Conservation (phyloP, 495 filamentous ascomycete species). For the Penicillium riverlandense region DNA sequence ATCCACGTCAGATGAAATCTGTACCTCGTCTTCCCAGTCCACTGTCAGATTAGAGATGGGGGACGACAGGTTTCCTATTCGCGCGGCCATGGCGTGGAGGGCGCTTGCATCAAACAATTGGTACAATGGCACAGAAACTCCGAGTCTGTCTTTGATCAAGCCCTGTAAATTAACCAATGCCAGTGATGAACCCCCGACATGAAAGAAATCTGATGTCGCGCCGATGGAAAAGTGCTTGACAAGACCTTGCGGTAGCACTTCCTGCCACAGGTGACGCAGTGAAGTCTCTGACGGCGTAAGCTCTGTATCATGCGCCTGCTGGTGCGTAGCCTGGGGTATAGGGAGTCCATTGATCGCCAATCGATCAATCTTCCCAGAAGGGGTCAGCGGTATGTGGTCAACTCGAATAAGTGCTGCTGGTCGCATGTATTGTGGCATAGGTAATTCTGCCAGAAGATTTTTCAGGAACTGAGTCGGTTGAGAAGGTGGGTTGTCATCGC, state of each 20-base stretch:
- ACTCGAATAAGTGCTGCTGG: constrained; percentile 31
- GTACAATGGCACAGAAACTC: constrained; percentile 13
- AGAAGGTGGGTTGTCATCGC: neutral
- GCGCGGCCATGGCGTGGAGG: constrained; percentile 22
- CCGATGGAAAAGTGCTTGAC: constrained; percentile 2
- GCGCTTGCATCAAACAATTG: constrained; percentile 30
- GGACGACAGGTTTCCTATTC: constrained; percentile 1
- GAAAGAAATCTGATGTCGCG: constrained; percentile 28
- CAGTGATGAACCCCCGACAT: constrained; percentile 31
- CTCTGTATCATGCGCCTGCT: neutral
- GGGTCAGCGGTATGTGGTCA: constrained; percentile 31
- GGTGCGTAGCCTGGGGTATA: constrained; percentile 2
- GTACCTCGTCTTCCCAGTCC: constrained; percentile 17
- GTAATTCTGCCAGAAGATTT: constrained; percentile 8
- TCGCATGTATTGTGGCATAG: constrained; percentile 40
- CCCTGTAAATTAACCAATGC: constrained; percentile 24
- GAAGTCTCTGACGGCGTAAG: constrained; percentile 4
- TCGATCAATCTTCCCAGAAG: constrained; percentile 37
- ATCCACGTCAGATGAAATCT: neutral
- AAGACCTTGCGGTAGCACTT: constrained; percentile 11
- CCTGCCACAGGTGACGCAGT: constrained; percentile 20
- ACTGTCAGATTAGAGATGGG: neutral
- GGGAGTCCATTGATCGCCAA: constrained; percentile 13
- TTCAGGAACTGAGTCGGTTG: neutral
- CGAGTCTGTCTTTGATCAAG: constrained; percentile 15